phyloP scores from a whole-genome alignment of 2,329 filamentous ascomycete species.

The Aspergillus melleus region DNA sequence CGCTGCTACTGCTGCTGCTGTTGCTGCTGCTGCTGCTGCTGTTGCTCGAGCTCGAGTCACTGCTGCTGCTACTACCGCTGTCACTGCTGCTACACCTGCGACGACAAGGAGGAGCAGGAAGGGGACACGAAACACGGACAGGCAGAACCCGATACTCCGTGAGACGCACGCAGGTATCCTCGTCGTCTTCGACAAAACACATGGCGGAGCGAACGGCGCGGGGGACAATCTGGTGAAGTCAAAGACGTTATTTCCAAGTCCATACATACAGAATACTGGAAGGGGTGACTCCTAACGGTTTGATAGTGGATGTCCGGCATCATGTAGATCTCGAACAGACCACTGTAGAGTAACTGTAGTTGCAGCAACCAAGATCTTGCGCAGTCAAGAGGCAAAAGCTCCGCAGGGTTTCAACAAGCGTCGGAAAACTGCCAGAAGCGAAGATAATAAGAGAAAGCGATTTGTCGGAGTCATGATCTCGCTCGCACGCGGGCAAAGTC shows the following conservation, averaged over 20 bases:
- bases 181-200: constrained; percentile 19
- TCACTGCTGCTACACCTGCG: not conserved
- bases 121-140: constrained; percentile 10
- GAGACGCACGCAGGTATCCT: constrained; percentile 12
- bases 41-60: not conserved
- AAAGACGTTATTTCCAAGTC: not conserved
- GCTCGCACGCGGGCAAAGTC: not conserved
- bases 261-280: not conserved
- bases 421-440: not conserved
- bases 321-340: not conserved
- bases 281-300: not conserved
- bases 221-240: not conserved
- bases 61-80: not conserved
- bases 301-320: not conserved
- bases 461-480: not conserved
- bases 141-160: constrained; percentile 12
- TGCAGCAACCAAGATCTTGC: not conserved
- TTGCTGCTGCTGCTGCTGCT: constrained; percentile 1
- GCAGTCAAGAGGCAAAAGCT: not conserved
- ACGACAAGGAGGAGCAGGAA: not conserved
- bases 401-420: not conserved
- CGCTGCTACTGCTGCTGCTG: not conserved
- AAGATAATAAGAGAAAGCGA: not conserved
- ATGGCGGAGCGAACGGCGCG: constrained; percentile 4
- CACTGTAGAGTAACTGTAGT: not conserved